Evolutionary conservation across 1,284 basidiomycete genomes (phyloP), one percentile per base, ranked within the genome.

Genomic region (Sanghuangporus sanghuang): DNA sequence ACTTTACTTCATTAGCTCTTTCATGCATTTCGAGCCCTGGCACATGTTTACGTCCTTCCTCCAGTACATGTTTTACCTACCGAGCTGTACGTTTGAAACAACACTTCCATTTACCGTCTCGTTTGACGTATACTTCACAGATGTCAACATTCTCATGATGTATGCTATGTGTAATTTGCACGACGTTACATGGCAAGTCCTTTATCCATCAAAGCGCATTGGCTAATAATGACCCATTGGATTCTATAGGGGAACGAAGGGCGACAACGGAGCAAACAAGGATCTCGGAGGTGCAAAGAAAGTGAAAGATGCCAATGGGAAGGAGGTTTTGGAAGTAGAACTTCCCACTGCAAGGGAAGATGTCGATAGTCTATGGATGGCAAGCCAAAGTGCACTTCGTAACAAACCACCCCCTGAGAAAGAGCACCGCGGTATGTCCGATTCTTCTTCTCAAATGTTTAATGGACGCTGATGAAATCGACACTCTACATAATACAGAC

Each of bases 41-140:
- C 94, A 96, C 80, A 93, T 96, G 91, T 83, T 96, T 77, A 95
- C 93, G 21, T 93, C 88, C 61, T 95, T 96, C 81, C 67, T 86
- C 56, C 91, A 91, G 73, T 92, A 91, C 74, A 80, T 92, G 84
- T 92, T 92, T 83, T 80, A 90, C 67, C 77, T 92, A 48, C 85
- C 85, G n/a, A 85, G 82, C 67, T 87, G 85, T 86, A 68, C 78
- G 85, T 79, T n/a, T 55, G 27, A 52, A 35, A 44, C 54, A 16
- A 23, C 57, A 1, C 42, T 5, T 5, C 27, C 27, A 32, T 9
- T 38, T 42, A 35, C 12, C 54, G 6, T 54, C 16, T 8, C 5
- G 21, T 32, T 57, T 49, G 68, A 65, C 27, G 57, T 55, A 53
- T 57, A 35, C 72, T 62, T 65, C 78, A 70, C 77, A 86, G 84